Percentiles rank a stretch among this genome's conserved stretches.
phyloP scores from a whole-genome alignment of 495 filamentous ascomycete genomes.

The Xylaria telfairii region DNA sequence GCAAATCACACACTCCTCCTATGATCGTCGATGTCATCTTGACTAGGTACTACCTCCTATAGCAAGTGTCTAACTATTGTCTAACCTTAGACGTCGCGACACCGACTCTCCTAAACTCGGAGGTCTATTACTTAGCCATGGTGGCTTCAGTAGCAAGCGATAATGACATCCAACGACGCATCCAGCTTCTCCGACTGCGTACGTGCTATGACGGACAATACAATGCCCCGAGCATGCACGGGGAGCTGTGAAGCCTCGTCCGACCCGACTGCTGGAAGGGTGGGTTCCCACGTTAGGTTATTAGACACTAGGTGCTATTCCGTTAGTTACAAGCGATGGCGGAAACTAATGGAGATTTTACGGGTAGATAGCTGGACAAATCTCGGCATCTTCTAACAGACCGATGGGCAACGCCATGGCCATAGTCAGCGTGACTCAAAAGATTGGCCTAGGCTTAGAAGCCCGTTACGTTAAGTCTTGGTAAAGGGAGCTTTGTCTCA shows the following conservation, averaged over 20 bases:
- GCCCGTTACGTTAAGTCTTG: not conserved
- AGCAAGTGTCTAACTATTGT: not conserved
- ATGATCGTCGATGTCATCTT: constrained; percentile 19
- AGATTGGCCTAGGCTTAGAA: constrained; percentile 1
- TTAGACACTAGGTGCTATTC: not conserved
- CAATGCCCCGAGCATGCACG: not conserved
- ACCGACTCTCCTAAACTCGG: not conserved
- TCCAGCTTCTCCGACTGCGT: not conserved
- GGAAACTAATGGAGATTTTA: constrained; percentile 8
- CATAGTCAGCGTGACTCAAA: constrained; percentile 11
- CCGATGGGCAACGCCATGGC: not conserved
- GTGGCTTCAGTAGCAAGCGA: not conserved
- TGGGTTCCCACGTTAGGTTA: not conserved
- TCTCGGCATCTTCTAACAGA: constrained; percentile 23
- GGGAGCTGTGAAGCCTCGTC: not conserved
- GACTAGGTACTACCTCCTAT: not conserved
- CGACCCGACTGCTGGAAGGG: not conserved
- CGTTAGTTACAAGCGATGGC: not conserved
- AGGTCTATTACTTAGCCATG: not conserved
- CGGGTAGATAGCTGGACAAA: constrained; percentile 26
- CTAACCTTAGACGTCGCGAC: not conserved
- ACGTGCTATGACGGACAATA: not conserved
- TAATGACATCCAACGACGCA: not conserved
- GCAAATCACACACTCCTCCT: constrained; percentile 27
- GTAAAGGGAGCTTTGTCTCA: not conserved